These are phyloP conservation scores for Alternaria triticina DNA, from an alignment of 2,329 filamentous ascomycete species.

Conservation along the genomic window DNA sequence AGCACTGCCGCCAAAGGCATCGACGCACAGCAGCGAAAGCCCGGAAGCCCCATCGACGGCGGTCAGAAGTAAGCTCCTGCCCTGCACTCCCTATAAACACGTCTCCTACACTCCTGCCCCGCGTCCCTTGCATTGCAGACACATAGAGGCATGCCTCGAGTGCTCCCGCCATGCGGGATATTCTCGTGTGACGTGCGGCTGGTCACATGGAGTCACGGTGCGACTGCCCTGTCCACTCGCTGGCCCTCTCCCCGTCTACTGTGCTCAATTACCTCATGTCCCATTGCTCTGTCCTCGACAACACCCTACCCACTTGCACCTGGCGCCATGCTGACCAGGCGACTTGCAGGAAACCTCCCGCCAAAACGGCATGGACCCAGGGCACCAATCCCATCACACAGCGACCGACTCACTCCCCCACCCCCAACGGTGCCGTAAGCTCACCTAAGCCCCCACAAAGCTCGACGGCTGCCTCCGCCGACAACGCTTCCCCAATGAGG, in stretches of 20 bases:
- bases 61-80: constrained; percentile 58
- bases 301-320: constrained; percentile 9
- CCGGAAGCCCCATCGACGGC: constrained; percentile 61
- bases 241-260: constrained; percentile 1
- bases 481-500: constrained; percentile 61
- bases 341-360: constrained; percentile 54
- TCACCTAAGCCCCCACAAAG: constrained; percentile 51
- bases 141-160: constrained; percentile 24
- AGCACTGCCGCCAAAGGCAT: constrained; percentile 57
- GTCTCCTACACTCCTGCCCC: neutral
- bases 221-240: constrained; percentile 30
- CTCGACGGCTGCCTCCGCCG: constrained; percentile 48
- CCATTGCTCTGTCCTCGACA: constrained; percentile 6
- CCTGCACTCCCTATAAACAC: neutral
- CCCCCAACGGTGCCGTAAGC: constrained; percentile 61
- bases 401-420: constrained; percentile 55
- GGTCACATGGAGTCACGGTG: constrained; percentile 45
- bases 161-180: constrained; percentile 19
- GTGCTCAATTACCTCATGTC: constrained; percentile 7
- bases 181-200: constrained; percentile 40
- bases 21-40: constrained; percentile 61
- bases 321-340: constrained; percentile 34
- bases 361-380: constrained; percentile 66
- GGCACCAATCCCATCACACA: constrained; percentile 68
- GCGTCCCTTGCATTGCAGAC: neutral